Conservation (phyloP, 768 basidiomycete species). For the Hygrocybe coccinea region DNA sequence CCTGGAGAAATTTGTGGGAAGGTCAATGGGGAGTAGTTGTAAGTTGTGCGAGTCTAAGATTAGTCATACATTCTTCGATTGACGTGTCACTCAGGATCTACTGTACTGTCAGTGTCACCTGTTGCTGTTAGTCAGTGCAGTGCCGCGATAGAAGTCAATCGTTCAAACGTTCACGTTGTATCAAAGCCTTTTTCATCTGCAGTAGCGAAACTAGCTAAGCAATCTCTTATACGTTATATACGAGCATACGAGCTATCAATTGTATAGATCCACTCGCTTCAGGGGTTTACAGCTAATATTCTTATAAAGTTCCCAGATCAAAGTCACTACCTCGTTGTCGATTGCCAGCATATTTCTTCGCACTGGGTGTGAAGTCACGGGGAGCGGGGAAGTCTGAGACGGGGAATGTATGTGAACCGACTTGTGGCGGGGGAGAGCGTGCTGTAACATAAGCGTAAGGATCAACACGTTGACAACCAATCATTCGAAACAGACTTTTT, state of each 20-base stretch:
- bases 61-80: neutral
- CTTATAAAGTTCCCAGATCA: slow-evolving; percentile 42
- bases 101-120: too few species aligned
- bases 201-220: too few species aligned
- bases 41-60: neutral
- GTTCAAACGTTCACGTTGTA: too few species aligned
- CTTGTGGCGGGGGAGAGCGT: slow-evolving; percentile 52
- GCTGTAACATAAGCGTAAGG: slow-evolving; percentile 26
- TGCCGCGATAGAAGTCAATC: too few species aligned
- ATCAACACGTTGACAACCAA: slow-evolving; percentile 5
- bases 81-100: neutral
- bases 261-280: too few species aligned
- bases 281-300: too few species aligned
- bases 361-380: slow-evolving; percentile 48
- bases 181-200: too few species aligned
- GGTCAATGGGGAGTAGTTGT: too few species aligned
- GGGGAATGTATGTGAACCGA: slow-evolving; percentile 69
- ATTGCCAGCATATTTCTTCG: slow-evolving; percentile 60
- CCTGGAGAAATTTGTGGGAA: neutral
- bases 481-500: slow-evolving; percentile 40
- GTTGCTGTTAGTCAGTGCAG: too few species aligned
- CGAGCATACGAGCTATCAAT: too few species aligned
- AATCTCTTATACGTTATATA: too few species aligned
- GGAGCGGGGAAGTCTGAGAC: slow-evolving; percentile 77
- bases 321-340: slow-evolving; percentile 69